These are phyloP conservation scores for Piper longum DNA, from an alignment of 164 flowering plant genomes.

Conservation along the genomic window DNA sequence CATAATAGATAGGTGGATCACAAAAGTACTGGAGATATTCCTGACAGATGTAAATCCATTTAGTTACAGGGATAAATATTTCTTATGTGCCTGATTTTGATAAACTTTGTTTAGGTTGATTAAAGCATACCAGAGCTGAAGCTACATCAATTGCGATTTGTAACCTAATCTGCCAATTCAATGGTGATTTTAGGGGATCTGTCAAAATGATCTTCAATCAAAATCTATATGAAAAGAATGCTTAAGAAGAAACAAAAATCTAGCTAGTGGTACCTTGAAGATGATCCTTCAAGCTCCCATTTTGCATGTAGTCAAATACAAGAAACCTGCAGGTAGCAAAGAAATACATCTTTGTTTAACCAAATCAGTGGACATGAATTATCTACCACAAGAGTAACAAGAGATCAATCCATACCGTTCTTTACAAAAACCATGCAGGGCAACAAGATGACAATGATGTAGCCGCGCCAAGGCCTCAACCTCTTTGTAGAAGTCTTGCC, in stretches of 20 bases:
- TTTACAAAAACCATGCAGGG: conserved; percentile 47
- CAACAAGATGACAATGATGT: conserved; percentile 71
- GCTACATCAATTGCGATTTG: conserved; percentile 69
- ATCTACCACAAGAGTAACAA: background rate
- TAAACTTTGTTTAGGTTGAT: background rate
- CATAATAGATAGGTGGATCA: conserved; percentile 50
- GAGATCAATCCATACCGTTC: conserved; percentile 44
- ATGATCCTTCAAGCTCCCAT: conserved; percentile 72
- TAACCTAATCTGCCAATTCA: conserved; percentile 68
- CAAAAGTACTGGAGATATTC: conserved; percentile 67
- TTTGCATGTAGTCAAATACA: conserved; percentile 52
- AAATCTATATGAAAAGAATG: background rate
- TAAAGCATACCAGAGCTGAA: conserved; percentile 56
- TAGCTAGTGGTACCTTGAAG: conserved; percentile 45
- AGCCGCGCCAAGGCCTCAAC: conserved; percentile 51
- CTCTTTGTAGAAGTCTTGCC: conserved; percentile 34
- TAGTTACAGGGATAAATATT: background rate
- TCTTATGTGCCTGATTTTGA: too few relatives aligned
- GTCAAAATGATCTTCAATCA: conserved; percentile 11
- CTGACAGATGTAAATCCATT: conserved; percentile 26
- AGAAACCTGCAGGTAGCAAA: conserved; percentile 37
- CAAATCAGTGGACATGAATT: background rate
- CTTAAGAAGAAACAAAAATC: background rate
- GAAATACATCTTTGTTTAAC: background rate
- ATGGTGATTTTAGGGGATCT: conserved; percentile 86